A percentile compares a stretch with the other conserved stretches of the same genome.
phyloP scores from a whole-genome alignment of 176 grass and related monocot genomes.

The Avena insularis region DNA sequence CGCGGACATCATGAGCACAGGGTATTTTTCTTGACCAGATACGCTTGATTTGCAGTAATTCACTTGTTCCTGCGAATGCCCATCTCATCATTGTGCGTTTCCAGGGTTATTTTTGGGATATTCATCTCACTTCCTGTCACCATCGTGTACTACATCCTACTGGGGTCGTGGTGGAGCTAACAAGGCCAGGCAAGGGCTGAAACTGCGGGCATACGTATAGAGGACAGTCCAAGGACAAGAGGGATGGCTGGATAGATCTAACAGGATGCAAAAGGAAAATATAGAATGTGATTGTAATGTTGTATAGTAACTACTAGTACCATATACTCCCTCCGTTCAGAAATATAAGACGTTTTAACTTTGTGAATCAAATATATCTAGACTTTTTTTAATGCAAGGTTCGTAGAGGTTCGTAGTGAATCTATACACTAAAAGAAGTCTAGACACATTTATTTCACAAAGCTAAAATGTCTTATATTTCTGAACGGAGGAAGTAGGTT shows the following conservation, averaged over 20 bases:
- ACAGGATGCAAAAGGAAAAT: neutral
- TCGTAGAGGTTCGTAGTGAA: no score
- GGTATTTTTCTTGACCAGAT: slow-evolving; percentile 43
- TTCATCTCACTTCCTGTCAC: slow-evolving; percentile 76
- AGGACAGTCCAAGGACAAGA: neutral
- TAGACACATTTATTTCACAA: no score
- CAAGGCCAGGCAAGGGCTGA: neutral
- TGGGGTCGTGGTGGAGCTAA: slow-evolving; percentile 38
- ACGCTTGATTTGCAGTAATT: neutral
- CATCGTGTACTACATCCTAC: slow-evolving; percentile 69
- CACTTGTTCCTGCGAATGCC: neutral
- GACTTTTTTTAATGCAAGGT: no score
- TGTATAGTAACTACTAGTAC: neutral
- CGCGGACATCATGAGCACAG: slow-evolving; percentile 94
- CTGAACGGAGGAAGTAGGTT: no score
- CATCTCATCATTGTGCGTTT: slow-evolving; percentile 9
- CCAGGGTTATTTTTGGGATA: slow-evolving; percentile 82
- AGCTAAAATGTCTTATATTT: no score
- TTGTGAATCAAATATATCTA: no score
- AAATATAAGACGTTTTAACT: no score
- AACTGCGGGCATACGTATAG: neutral
- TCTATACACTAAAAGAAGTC: no score
- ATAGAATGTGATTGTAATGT: neutral
- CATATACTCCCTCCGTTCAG: neutral
- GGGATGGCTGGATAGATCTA: neutral